phyloP scores from a whole-genome alignment of 768 basidiomycete species.

The Lactarius akahatsu region DNA sequence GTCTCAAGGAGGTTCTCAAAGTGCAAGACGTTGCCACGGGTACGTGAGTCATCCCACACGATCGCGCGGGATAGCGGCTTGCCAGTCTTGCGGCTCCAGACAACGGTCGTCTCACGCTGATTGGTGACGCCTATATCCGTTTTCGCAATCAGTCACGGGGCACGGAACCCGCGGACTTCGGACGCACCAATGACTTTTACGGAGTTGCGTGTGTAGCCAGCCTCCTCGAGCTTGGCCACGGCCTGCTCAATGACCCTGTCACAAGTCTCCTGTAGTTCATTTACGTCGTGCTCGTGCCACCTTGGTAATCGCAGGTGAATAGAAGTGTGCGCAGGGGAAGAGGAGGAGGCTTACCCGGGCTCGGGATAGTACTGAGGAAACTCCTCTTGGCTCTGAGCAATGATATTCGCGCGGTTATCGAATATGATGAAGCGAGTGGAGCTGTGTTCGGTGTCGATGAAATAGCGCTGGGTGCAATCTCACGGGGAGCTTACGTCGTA shows the following conservation, averaged over 20 bases:
- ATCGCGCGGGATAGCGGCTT: slow-evolving; percentile 86
- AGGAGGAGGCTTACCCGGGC: slow-evolving; percentile 55
- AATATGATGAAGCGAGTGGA: slow-evolving; percentile 93
- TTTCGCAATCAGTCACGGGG: slow-evolving; percentile 8
- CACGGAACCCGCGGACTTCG: neutral
- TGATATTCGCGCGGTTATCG: slow-evolving; percentile 80
- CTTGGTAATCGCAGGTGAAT: slow-evolving; percentile 38
- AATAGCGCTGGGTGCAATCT: neutral
- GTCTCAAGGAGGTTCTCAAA: slow-evolving; percentile 68
- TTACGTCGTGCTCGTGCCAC: slow-evolving; percentile 95
- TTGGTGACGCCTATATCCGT: slow-evolving; percentile 86
- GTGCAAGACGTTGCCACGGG: slow-evolving; percentile 79
- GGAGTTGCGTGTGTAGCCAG: slow-evolving; percentile 76
- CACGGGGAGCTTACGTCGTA: slow-evolving; percentile 67
- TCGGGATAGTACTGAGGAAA: slow-evolving; percentile 92
- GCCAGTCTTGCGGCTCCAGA: slow-evolving; percentile 89
- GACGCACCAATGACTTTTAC: slow-evolving; percentile 87
- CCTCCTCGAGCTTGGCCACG: slow-evolving; percentile 63
- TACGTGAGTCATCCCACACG: slow-evolving; percentile 97
- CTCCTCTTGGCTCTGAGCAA: slow-evolving; percentile 88
- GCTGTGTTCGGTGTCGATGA: slow-evolving; percentile 41
- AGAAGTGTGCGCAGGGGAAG: neutral
- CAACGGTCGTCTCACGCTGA: slow-evolving; percentile 93
- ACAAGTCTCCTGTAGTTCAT: slow-evolving; percentile 74
- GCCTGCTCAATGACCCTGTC: slow-evolving; percentile 74